A percentile compares a stretch with the other conserved stretches of the same genome.
Conservation (phyloP, 192 early-diverging fungal species). For the Entomortierella chlamydospora region DNA sequence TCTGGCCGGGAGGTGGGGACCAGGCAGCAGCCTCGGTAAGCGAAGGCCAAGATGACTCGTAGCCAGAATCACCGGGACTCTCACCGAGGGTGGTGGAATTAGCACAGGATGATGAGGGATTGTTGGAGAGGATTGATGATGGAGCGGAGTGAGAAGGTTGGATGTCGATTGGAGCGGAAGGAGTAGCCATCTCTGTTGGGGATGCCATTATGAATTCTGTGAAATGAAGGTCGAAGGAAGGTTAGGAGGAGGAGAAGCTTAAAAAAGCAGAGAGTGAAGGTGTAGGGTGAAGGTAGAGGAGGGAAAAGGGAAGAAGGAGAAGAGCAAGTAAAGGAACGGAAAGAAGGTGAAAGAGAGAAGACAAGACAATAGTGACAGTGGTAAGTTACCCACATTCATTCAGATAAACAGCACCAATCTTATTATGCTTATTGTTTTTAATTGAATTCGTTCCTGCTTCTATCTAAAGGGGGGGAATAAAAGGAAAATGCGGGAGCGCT, state of each 20-base stretch:
- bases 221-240: background rate
- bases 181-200: conserved; percentile 21
- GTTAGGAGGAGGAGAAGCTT: background rate
- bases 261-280: background rate
- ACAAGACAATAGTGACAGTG: background rate
- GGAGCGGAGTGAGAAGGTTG: conserved; percentile 4
- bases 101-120: background rate
- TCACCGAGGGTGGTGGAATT: conserved; percentile 4
- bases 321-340: background rate
- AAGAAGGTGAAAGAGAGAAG: background rate
- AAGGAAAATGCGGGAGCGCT: background rate
- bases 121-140: background rate
- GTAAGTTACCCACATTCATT: no score
- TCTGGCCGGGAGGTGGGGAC: conserved; percentile 22
- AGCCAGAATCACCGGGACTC: conserved; percentile 48
- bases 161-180: conserved; percentile 41
- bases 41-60: conserved; percentile 54
- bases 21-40: conserved; percentile 48
- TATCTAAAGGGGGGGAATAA: background rate
- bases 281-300: background rate
- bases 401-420: no score
- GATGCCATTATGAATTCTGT: conserved; percentile 23
- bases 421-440: background rate
- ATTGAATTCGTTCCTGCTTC: background rate
- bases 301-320: background rate